phyloP scores from a whole-genome alignment of 805 yeast species.

The Teunomyces cretensis region DNA sequence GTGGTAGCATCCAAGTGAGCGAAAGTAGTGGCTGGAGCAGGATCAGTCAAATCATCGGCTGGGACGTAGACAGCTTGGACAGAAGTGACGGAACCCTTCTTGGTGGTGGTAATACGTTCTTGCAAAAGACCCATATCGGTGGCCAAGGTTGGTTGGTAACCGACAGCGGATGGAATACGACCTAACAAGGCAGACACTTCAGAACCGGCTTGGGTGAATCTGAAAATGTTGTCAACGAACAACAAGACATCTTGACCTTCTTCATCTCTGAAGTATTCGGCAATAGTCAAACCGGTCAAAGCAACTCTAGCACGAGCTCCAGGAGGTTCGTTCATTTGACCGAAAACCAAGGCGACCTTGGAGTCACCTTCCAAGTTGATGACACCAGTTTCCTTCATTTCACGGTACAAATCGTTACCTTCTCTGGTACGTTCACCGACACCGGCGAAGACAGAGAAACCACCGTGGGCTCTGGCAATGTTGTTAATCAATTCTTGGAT shows the following conservation, averaged over 20 bases:
- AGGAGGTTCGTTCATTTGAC: slow-evolving; percentile 99
- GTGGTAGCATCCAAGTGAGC: slow-evolving; percentile 99
- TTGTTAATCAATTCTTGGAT: slow-evolving; percentile 99
- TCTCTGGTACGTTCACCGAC: slow-evolving; percentile 99
- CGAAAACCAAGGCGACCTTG: slow-evolving; percentile 98
- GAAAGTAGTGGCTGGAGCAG: slow-evolving; percentile 99
- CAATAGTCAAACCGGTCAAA: slow-evolving; percentile 98
- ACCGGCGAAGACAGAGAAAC: slow-evolving; percentile 99
- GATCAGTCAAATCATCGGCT: slow-evolving; percentile 99
- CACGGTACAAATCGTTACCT: slow-evolving; percentile 99
- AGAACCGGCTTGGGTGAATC: slow-evolving; percentile 99
- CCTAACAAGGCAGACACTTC: slow-evolving; percentile 99
- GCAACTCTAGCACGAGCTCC: slow-evolving; percentile 99
- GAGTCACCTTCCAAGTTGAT: slow-evolving; percentile 99
- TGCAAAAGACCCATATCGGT: slow-evolving; percentile 99
- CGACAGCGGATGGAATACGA: slow-evolving; percentile 99
- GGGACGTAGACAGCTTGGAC: slow-evolving; percentile 99
- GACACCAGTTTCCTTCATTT: slow-evolving; percentile 99
- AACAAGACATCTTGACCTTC: slow-evolving; percentile 99
- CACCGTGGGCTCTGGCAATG: slow-evolving; percentile 99
- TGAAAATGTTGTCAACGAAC: slow-evolving; percentile 99
- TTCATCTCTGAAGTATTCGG: slow-evolving; percentile 99
- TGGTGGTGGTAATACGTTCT: slow-evolving; percentile 99
- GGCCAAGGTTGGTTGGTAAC: slow-evolving; percentile 99
- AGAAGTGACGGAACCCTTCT: slow-evolving; percentile 99